Evolutionary conservation across 768 basidiomycete species (phyloP), one percentile per base, ranked within the genome.

Genomic region (Serpula lacrymans): DNA sequence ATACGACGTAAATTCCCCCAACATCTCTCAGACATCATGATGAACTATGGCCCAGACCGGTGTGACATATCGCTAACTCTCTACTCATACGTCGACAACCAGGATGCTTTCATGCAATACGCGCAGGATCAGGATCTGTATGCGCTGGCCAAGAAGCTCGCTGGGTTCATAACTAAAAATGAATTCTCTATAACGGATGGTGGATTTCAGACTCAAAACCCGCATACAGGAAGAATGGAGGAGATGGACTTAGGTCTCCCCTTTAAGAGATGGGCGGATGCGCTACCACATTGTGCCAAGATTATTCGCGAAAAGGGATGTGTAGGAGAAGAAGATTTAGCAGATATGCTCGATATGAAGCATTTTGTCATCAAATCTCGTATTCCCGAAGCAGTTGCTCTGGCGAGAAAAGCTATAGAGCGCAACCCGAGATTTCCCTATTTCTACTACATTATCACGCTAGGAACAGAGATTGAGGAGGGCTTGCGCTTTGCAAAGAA

Each of bases 301-400:
- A 80, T 73, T 20, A 71, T 84, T 27, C 72, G 79, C 7, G 60
- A 53, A 25, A 63, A 59, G 39, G 67, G 65, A n/a, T 58, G 55
- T 10, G 52, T 67, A 0, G 49, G 50, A 5, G 75, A 82, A 40
- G 55, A 42, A 16, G 78, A 83, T 53, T 48, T 67, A 11, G 82
- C 82, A 0, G 80, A 84, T 52, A 77, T 84, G 46, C 55, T 85
- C 22, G 80, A 84, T 23, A 73, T 82, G 62, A 83, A 84, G 52
- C 77, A 59, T 52, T 48, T 55, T 39, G 72, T 83, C 53, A 70
- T 80, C 57, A 68, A 63, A 38, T 59, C 64, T 16, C 70, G 72
- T 21, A 59, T 77, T 23, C 54, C 64, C 4, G 72, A 78, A 9
- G 79, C 80, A 1, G 62, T 73, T 34, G 54, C 53, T 11, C 50